These are phyloP conservation scores for Ophiocordyceps camponoti-leonardi DNA, from an alignment of 2,329 filamentous ascomycete species.

Conservation along the genomic window DNA sequence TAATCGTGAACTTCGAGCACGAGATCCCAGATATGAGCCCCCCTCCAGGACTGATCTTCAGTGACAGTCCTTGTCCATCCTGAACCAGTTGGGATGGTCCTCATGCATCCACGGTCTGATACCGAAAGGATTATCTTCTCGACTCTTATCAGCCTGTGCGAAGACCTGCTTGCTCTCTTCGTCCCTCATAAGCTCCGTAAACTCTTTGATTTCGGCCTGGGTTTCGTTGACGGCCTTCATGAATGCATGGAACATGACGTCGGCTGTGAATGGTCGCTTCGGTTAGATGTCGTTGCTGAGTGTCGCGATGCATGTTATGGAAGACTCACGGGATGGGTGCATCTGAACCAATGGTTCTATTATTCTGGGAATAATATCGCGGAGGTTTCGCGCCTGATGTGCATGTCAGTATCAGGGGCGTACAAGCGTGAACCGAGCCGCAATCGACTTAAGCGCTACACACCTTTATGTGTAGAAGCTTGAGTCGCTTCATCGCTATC, in stretches of 20 bases:
- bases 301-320: neutral
- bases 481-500: constrained; percentile 30
- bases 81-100: constrained; percentile 43
- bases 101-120: constrained; percentile 42
- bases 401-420: neutral
- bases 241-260: constrained; percentile 29
- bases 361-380: constrained; percentile 20
- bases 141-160: constrained; percentile 33
- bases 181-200: constrained; percentile 27
- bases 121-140: constrained; percentile 32
- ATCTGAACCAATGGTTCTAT: constrained; percentile 31
- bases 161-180: constrained; percentile 31
- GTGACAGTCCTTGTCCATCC: constrained; percentile 11
- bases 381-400: constrained; percentile 14
- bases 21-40: no score
- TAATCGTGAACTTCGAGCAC: no score
- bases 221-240: constrained; percentile 28
- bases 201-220: constrained; percentile 32
- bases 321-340: constrained; percentile 30
- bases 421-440: neutral
- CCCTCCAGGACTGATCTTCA: neutral
- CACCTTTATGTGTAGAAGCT: constrained; percentile 38
- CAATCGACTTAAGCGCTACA: constrained; percentile 1
- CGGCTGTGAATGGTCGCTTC: constrained; percentile 20
- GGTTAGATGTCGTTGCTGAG: constrained; percentile 1